Base-by-base conservation (phyloP, 768 basidiomycete genomes). In the Lactarius sp. region DNA sequence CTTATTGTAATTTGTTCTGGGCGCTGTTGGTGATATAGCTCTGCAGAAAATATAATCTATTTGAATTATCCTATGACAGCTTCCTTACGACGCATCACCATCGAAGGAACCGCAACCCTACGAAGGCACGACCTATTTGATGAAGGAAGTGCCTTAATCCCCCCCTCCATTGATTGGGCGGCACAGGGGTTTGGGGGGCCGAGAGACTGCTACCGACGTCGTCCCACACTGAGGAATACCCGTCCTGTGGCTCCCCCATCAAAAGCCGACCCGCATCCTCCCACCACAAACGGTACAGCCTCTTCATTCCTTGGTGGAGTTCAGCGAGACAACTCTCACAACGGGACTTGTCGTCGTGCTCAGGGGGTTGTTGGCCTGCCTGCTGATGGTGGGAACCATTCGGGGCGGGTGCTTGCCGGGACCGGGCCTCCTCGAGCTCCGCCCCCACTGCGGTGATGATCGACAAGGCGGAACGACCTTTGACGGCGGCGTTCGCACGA, bases 251-350 rank as follows among this genome's bases (percentile, higher is more conserved):
- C 9, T 56, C 54, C 34, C 64, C 64, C 59, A 65, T 60, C 54
- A 65, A 53, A 34, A 60, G 34, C n/a, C 59, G 54, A 7, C 64
- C 64, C 50, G 52, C 46, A 34, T 66, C 65, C 37, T 64, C 62
- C 65, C 62, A 66, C 65, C 65, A 66, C 36, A 42, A 14, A 27
- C 53, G 27, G 6, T 66, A 66, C 47, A 59, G 22, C 10, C 62
- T 50, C 65, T 1, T 66, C 65, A 66, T 59, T 27, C 42, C 65
- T 16, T 27, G 65, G 31, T 64, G 62, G 18, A 66, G 65, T 56
- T 66, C 62, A 13, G 7, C 8, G 37, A 65, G 56, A 41, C 65
- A 66, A 37, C 13, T 41, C 46, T n/a, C 49, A 41, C 65, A 66
- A n/a, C 56, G 52, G 33, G 47, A 12, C 22, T 42, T 50, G 2